A percentile compares a stretch with the other conserved stretches of the same genome.
These are phyloP conservation scores for Yamadazyma diospyri DNA, from an alignment of 1,139 yeast species.

Conservation along the genomic window DNA sequence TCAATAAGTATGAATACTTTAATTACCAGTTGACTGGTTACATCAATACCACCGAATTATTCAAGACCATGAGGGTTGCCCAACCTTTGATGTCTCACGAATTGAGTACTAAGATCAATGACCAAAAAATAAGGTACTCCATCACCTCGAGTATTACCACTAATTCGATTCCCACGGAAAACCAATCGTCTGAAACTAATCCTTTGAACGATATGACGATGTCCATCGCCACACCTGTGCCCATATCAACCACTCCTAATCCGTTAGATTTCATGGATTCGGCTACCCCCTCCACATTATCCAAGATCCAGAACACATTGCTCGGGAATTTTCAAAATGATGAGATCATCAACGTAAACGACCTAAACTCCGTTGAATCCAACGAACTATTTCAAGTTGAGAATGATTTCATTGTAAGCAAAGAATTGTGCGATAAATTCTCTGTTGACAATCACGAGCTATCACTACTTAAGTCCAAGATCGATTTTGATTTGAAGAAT, in stretches of 20 bases:
- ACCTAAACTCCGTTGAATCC: constrained; percentile 11
- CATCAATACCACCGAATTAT: constrained; percentile 39
- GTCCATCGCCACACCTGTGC: constrained; percentile 7
- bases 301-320: constrained; percentile 5
- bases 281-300: constrained; percentile 5
- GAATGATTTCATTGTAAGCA: constrained; percentile 12
- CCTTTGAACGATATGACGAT: not conserved
- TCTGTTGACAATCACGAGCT: constrained; percentile 21
- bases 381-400: constrained; percentile 13
- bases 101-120: constrained; percentile 12
- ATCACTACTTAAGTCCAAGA: constrained; percentile 35
- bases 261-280: constrained; percentile 7
- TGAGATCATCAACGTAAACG: constrained; percentile 9
- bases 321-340: constrained; percentile 7
- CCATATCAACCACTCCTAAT: constrained; percentile 5
- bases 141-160: constrained; percentile 5
- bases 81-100: constrained; percentile 27
- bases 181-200: not conserved
- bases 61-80: constrained; percentile 43
- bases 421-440: constrained; percentile 8
- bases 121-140: constrained; percentile 9
- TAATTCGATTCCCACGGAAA: constrained; percentile 3
- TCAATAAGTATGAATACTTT: constrained; percentile 29
- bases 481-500: constrained; percentile 40
- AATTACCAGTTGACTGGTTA: constrained; percentile 41